Evolutionary conservation across 1,284 basidiomycete genomes (phyloP).

Genomic region (Ceraceosorus guamensis): DNA sequence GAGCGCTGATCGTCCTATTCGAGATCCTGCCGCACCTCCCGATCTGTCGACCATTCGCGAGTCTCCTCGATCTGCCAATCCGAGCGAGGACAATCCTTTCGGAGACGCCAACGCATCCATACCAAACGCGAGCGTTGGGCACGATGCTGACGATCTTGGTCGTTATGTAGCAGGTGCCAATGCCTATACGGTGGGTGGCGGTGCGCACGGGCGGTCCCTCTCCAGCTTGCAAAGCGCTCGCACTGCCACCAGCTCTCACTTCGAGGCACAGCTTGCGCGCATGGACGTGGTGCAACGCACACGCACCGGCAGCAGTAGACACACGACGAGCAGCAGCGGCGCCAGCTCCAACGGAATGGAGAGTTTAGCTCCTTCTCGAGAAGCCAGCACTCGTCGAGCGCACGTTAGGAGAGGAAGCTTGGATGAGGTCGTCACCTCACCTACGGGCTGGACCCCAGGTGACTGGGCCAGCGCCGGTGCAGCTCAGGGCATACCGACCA

Average conservation of each 20-base stretch:
- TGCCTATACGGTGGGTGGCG: neutral
- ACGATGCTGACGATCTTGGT: conserved; percentile 3
- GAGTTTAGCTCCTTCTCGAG: too few relatives aligned
- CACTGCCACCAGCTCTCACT: conserved; percentile 24
- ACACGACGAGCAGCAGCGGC: conserved; percentile 12
- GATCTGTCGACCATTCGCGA: conserved; percentile 22
- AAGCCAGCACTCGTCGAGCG: too few relatives aligned
- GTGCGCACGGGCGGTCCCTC: conserved; percentile 16
- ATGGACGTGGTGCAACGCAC: conserved; percentile 42
- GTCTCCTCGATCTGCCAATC: conserved; percentile 15
- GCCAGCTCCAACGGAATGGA: too few relatives aligned
- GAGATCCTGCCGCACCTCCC: conserved; percentile 33
- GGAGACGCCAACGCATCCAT: neutral
- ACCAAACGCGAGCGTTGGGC: too few relatives aligned
- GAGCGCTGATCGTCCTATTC: conserved; percentile 24
- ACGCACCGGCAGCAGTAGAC: conserved; percentile 24
- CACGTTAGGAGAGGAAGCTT: too few relatives aligned
- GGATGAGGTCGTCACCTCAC: too few relatives aligned
- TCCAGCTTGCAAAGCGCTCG: conserved; percentile 28
- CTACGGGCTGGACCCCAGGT: too few relatives aligned
- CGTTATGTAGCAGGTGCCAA: neutral
- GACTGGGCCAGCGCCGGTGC: too few relatives aligned
- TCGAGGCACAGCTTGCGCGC: conserved; percentile 23
- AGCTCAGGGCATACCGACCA: too few relatives aligned
- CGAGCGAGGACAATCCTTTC: conserved; percentile 8